Percentiles rank a stretch among this genome's conserved stretches.
phyloP scores from a whole-genome alignment of 139 green algal genomes.

The Chlamydomonas incerta region DNA sequence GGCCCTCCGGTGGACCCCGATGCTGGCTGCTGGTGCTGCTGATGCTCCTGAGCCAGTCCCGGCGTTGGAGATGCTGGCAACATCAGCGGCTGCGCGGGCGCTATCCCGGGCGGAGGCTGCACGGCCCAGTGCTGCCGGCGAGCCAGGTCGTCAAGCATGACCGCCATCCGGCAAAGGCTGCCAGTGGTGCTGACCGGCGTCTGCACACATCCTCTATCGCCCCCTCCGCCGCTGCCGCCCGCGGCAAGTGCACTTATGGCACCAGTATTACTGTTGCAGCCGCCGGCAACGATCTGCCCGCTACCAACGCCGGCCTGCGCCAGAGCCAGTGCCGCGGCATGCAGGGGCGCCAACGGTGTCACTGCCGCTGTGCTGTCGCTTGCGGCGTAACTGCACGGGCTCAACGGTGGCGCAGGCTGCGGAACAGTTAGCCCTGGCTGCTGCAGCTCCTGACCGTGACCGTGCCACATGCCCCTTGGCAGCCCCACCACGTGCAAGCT shows the following conservation, averaged over 20 bases:
- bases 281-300: too few relatives aligned
- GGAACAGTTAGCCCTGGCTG: too few relatives aligned
- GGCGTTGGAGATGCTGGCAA: neutral
- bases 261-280: too few relatives aligned
- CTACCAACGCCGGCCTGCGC: too few relatives aligned
- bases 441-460: too few relatives aligned
- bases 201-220: too few relatives aligned
- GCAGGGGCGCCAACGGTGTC: neutral
- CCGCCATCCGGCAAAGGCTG: constrained; percentile 1
- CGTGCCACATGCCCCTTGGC: too few relatives aligned
- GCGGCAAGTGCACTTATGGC: neutral
- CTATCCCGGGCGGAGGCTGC: neutral
- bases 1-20: too few relatives aligned
- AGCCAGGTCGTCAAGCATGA: constrained; percentile 20
- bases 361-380: neutral
- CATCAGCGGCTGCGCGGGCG: neutral
- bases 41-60: neutral
- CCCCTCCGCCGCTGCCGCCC: neutral
- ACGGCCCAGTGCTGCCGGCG: constrained; percentile 28
- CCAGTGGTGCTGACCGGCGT: neutral
- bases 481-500: too few relatives aligned
- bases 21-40: too few relatives aligned
- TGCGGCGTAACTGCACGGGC: neutral
- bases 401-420: neutral
- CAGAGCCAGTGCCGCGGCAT: neutral